Evolutionary conservation across 2,329 filamentous ascomycete species (phyloP), one percentile per base, ranked within the genome.

Genomic region (Bipolaris sorokiniana): DNA sequence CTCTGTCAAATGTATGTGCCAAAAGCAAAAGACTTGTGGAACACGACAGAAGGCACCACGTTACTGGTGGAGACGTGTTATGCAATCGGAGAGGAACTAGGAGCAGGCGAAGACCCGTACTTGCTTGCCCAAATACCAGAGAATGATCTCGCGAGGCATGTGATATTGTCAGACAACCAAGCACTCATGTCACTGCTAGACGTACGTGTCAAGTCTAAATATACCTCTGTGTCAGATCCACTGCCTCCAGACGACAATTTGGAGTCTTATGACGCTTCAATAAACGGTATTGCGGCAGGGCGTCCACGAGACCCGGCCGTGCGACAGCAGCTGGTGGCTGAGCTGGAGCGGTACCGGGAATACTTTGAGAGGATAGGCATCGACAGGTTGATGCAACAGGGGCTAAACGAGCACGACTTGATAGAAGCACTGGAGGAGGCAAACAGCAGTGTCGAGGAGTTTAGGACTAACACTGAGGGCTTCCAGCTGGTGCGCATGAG

Each of bases 21-120:
- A 54, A 86, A 90, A 42, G 84, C 90, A 4, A 94, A 92, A 70
- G 90, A 94, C 65, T 79, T 96, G 3, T 97, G 93, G 93, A 92
- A 92, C 71, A 92, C 88, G 3, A 83, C 90, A 0, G 88, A 91
- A 67, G 86, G 86, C 13, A 87, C 84, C 3, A 79, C 81, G 4
- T 77, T 97, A 7, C 83, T 97, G 1, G 83, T 88, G 28, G 87
- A 91, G 67, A 86, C 89, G 15, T 88, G 88, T 42, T 84, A 86
- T 59, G 83, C 83, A 10, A 63, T 74, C 33, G 67, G 71, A 26
- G 62, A 71, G 37, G 59, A 63, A 7, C 56, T 73, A 4, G 64
- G 58, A n/a, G 59, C 62, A 18, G 68, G 67, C 28, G 62, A 67
- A 16, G 47, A 66, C 16, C 72, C 74, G 7, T 73, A 74, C 63